phyloP scores from a whole-genome alignment of 768 basidiomycete species.

The Calocera viscosa region DNA sequence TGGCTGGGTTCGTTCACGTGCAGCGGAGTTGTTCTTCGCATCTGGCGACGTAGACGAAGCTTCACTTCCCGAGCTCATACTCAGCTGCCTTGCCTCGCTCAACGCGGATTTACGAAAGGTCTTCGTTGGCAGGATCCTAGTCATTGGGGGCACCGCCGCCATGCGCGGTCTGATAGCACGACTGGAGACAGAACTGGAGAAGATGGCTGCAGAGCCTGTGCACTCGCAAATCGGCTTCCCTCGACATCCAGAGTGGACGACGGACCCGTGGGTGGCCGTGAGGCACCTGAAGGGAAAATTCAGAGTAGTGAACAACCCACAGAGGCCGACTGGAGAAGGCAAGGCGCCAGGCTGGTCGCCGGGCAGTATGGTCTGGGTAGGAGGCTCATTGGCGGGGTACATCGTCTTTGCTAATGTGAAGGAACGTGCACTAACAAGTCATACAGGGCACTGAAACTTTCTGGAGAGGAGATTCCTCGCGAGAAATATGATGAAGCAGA shows the following conservation, averaged over 20 bases:
- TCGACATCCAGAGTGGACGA: slow-evolving; percentile 16
- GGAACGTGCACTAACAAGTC: slow-evolving; percentile 7
- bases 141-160: slow-evolving; percentile 82
- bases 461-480: slow-evolving; percentile 65
- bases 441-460: slow-evolving; percentile 67
- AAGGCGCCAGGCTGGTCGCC: slow-evolving; percentile 82
- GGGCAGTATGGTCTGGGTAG: slow-evolving; percentile 77
- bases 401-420: slow-evolving; percentile 18
- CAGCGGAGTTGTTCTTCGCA: slow-evolving; percentile 82
- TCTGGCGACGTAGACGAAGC: slow-evolving; percentile 79
- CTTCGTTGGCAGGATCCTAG: slow-evolving; percentile 31
- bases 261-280: slow-evolving; percentile 60
- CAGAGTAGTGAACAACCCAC: slow-evolving; percentile 75
- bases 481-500: slow-evolving; percentile 74
- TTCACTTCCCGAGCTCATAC: slow-evolving; percentile 67
- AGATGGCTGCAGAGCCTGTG: slow-evolving; percentile 27
- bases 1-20: slow-evolving; percentile 89
- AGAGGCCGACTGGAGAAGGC: slow-evolving; percentile 44
- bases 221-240: slow-evolving; percentile 7
- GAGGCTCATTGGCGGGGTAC: slow-evolving; percentile 84
- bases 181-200: slow-evolving; percentile 57
- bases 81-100: slow-evolving; percentile 37
- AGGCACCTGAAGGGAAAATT: slow-evolving; percentile 60
- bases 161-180: slow-evolving; percentile 87
- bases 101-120: slow-evolving; percentile 51